Percentiles rank a stretch among this genome's conserved stretches.
These are phyloP conservation scores for Vitis hybrid DNA, from an alignment of 177 flowering plant genomes.

Conservation along the genomic window DNA sequence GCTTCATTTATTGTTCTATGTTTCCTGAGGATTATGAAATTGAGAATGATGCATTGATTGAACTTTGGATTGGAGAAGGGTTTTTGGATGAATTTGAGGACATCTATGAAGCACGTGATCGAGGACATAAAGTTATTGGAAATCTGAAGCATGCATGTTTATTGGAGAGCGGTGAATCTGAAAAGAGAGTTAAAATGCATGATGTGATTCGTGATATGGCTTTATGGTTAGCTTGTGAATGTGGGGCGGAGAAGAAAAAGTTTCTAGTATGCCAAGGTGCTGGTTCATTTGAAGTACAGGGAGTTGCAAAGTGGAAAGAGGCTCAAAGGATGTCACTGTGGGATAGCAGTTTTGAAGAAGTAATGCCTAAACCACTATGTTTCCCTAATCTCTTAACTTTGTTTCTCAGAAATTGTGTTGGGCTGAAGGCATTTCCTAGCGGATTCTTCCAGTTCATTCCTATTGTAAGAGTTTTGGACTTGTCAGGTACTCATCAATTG, in stretches of 20 bases:
- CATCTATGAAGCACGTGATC: neutral
- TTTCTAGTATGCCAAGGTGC: neutral
- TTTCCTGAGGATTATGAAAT: slow-evolving; percentile 11
- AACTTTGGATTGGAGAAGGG: slow-evolving; percentile 13
- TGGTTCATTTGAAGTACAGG: neutral
- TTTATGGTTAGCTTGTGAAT: slow-evolving; percentile 13
- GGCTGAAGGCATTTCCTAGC: too few species aligned
- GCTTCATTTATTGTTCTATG: slow-evolving; percentile 15
- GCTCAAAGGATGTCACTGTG: slow-evolving; percentile 20
- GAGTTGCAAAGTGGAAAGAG: neutral
- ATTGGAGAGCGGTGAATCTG: slow-evolving; percentile 2
- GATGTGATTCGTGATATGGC: slow-evolving; percentile 20
- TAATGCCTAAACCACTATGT: slow-evolving; percentile 41
- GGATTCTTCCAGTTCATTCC: too few species aligned
- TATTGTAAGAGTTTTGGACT: too few species aligned
- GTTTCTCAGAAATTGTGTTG: too few species aligned
- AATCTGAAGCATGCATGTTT: slow-evolving; percentile 5
- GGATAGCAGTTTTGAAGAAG: too few species aligned
- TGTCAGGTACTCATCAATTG: too few species aligned
- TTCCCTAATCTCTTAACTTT: neutral
- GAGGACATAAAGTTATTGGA: slow-evolving; percentile 7
- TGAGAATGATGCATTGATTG: neutral
- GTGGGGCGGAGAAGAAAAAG: neutral
- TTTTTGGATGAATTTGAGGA: slow-evolving; percentile 1
- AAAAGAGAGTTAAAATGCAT: slow-evolving; percentile 11